Evolutionary conservation across 495 filamentous ascomycete species (phyloP), one percentile per base, ranked within the genome.

Genomic region (Jackrogersella multiformis): DNA sequence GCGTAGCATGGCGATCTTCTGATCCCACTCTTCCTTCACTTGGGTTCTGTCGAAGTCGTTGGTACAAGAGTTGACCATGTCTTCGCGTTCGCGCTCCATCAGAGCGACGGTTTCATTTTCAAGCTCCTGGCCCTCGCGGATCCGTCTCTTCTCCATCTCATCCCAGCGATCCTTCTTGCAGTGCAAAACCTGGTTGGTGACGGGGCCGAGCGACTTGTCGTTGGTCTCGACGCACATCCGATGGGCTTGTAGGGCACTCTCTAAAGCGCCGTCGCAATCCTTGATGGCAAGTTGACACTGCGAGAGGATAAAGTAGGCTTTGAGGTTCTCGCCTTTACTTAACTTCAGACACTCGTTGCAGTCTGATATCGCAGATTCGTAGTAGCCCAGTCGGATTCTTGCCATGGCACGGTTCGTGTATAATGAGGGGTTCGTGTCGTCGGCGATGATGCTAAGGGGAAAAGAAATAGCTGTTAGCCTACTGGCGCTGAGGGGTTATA

Each of bases 391-490:
- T 70, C 86, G 87, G 41, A 95, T 80, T 41, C 94, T 89, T 9
- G 92, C 88, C 76, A 97, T 89, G 38, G 94, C 91, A 52, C 95
- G 90, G 80, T 99, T 99, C 26, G 94, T 96, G 81, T 88, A 93
- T 46, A 91, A 81, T 3, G 85, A 74, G 1, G 85, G 82, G 71
- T 90, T 91, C 5, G 71, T 77, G 5, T 84, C 78, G 74, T 93
- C 87, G 53, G 82, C 80, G 58, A 85, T 82, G 39, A 92, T 86
- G 16, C 79, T 82, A 68, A 20, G 26, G 9, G 1, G 9, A 53
- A 5, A 10, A 20, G 36, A 45, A 53, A 57, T 23, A 23, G 6
- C 5, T 4, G 35, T 59, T 38, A 68, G 59, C 26, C 28, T 9
- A 34, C 26, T 8, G n/a, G 16, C 24, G 46, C 49, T 5, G 10